Base-by-base conservation (phyloP, 768 basidiomycete species). In the Termitomyces sp. region DNA sequence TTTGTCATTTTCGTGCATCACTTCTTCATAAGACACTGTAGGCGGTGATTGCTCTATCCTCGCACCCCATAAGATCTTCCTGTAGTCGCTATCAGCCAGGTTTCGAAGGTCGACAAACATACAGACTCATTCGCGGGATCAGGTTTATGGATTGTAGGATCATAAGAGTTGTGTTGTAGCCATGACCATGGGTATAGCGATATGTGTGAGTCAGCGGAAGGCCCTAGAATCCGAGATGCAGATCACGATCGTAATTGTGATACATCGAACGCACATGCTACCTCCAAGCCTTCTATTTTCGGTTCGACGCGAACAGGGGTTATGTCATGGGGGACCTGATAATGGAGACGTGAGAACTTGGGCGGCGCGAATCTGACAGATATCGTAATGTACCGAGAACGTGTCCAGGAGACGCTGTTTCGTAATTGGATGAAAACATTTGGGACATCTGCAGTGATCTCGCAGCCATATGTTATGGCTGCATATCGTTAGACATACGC, bases 391-490 rank as follows among this genome's bases (percentile, higher is more conserved):
- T 61, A 88, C 95, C 59, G 90, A 84, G 60, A 88, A 92, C 1
- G 94, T 93, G 64, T 90, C 85, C 50, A 93, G 73, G 10, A 98
- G 69, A n/a, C 95, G 79, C 68, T 98, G 96, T 65, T 92, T 95
- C 17, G 95, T 98, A 57, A 84, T 66, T 0, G 86, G 74, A 68
- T 98, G 95, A 65, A 90, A 95, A 68, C 93, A 96, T 48, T 82
- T 73, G 5, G 87, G 73, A 67, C 93, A 97, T 34, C 93, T 79
- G 66, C 96, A 98, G 61, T 98, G 95, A 65, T 98, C 96, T 43
- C 92, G 77, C 22, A 98, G 73, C 89, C 93, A 97, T 40, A 93
- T 81, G 63, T 93, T 84, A 66, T 96, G 92, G 65, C 95, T 98
- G 60, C 26, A 14, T 47, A 14, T 51, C 45, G 37, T 51, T 32